Conservation (phyloP, 352 stramenopile species). For the Bremia lactucae region DNA sequence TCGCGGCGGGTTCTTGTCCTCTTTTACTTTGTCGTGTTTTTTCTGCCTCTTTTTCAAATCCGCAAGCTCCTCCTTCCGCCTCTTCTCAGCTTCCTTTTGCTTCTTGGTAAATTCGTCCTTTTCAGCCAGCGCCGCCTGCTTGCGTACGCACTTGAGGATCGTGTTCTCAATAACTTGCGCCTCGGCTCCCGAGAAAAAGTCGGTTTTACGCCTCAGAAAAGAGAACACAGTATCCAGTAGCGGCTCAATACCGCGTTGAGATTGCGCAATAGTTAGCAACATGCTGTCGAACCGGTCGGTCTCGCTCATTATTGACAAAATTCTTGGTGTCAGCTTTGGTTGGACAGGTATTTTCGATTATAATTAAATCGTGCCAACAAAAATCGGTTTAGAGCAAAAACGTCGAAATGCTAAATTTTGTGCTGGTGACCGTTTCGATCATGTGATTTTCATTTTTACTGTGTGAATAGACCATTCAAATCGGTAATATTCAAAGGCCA, state of each 20-base stretch:
- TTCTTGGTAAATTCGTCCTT: constrained; percentile 71
- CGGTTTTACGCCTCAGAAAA: constrained; percentile 97
- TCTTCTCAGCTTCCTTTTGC: constrained; percentile 73
- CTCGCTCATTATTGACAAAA: constrained; percentile 56
- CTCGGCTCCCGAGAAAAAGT: constrained; percentile 95
- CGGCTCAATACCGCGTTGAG: constrained; percentile 94
- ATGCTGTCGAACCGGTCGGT: constrained; percentile 88
- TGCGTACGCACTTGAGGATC: constrained; percentile 85
- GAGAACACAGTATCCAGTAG: constrained; percentile 97
- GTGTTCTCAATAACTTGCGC: constrained; percentile 65
- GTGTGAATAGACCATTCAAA: too few relatives aligned
- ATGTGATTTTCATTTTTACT: too few relatives aligned
- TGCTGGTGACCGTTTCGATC: too few relatives aligned
- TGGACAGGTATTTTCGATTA: too few relatives aligned
- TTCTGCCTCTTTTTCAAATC: constrained; percentile 48
- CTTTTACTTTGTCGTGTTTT: constrained; percentile 16
- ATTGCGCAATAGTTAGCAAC: constrained; percentile 96
- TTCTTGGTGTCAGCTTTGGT: too few relatives aligned
- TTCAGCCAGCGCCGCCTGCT: constrained; percentile 84
- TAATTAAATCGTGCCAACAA: too few relatives aligned
- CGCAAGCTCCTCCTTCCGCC: constrained; percentile 43
- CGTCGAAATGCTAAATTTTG: too few relatives aligned
- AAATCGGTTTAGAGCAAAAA: too few relatives aligned
- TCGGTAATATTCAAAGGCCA: too few relatives aligned
- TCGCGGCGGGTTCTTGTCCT: constrained; percentile 24